Evolutionary conservation across 768 basidiomycete genomes (phyloP), one percentile per base, ranked within the genome.

Genomic region (Mycena amicta): DNA sequence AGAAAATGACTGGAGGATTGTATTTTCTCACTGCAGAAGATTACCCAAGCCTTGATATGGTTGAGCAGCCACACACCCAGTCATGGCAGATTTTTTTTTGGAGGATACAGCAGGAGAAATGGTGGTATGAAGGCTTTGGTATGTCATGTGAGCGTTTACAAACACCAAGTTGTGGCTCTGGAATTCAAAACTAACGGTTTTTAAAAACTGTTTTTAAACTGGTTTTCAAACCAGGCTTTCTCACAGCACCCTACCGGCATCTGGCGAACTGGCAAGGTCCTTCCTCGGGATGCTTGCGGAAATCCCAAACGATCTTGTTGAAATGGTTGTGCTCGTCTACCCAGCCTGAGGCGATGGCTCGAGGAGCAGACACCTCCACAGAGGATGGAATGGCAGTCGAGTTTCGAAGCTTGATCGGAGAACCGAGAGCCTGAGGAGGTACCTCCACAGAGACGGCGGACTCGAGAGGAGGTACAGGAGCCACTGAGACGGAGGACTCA

Each of bases 251-350:
- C 33, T 37, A 8, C 33, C 18, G 8, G 33, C 33, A 37, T 8
- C 33, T 8, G 18, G 33, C 8, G 18, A 37, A 37, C 33, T 37
- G 33, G 18, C 33, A 37, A 37, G 33, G 33, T 8, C 33, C 33
- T 37, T 37, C 33, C 33, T 37, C 33, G 50, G 50, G 50, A 29
- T 51, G 50, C n/a, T 51, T 28, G 33, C 33, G 33, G 50, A 51
- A 31, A 29, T 51, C 50, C 50, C 50, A 51, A n/a, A 29, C 31
- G 4, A 30, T 31, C 29, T 29, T 26, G 26, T 51, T 51, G 30
- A 51, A 51, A 29, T 51, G 27, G 27, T 16, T 18, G 31, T 51
- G 50, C 50, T 51, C 50, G 30, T 51, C 29, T 20, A 51, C 30
- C 50, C 50, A 51, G 50, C 5, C 27, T 37, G 33, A 18, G 33